phyloP scores from a whole-genome alignment of 768 basidiomycete genomes.

The Hebeloma cylindrosporum region DNA sequence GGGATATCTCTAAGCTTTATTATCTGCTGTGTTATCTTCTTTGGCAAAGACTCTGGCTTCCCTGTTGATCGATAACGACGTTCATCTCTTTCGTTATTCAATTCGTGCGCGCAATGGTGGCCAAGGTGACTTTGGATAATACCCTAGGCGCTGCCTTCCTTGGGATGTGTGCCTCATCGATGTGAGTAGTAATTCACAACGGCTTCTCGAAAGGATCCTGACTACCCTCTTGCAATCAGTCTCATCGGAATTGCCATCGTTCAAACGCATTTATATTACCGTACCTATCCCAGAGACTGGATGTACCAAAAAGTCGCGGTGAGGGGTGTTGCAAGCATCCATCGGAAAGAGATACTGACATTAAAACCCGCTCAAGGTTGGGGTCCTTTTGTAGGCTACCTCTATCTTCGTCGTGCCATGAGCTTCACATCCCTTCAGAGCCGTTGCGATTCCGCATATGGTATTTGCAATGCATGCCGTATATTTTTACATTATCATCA shows the following conservation, averaged over 20 bases:
- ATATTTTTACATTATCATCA: constrained; percentile 34
- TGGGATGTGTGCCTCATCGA: neutral
- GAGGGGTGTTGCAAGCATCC: neutral
- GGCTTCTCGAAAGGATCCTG: neutral
- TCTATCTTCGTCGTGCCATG: neutral
- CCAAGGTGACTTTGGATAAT: neutral
- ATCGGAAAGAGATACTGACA: neutral
- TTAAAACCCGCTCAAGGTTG: constrained; percentile 8
- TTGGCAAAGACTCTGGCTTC: too few relatives aligned
- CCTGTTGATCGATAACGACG: too few relatives aligned
- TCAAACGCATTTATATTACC: constrained; percentile 35
- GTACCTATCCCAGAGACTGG: constrained; percentile 31
- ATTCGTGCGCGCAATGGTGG: too few relatives aligned
- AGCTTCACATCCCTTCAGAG: constrained; percentile 17
- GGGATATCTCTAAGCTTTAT: too few relatives aligned
- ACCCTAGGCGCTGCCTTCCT: neutral
- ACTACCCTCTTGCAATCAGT: neutral
- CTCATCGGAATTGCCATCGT: constrained; percentile 15
- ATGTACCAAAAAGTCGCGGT: constrained; percentile 35
- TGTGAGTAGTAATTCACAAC: too few relatives aligned
- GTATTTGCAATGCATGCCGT: constrained; percentile 31
- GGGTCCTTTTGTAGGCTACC: constrained; percentile 9
- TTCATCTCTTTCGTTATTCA: too few relatives aligned
- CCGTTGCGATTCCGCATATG: constrained; percentile 34
- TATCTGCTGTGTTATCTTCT: too few relatives aligned